Evolutionary conservation across 2,329 filamentous ascomycete genomes (phyloP).

Genomic region (Epichloe sp.): DNA sequence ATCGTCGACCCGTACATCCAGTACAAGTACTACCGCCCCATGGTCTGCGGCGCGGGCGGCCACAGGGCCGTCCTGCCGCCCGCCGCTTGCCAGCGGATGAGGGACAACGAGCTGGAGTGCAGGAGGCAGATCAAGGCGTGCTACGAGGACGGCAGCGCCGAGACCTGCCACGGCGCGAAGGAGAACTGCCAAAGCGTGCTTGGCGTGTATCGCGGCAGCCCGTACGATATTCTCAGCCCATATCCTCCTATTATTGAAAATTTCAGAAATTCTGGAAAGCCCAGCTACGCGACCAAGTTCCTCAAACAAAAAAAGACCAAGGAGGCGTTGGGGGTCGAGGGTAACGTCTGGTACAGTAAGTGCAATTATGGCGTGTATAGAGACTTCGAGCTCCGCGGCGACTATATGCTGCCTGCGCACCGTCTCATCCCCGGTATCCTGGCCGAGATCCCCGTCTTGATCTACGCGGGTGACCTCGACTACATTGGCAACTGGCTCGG

Average conservation of each 20-base stretch:
- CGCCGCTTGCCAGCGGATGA: conserved; percentile 71
- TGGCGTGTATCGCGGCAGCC: conserved; percentile 84
- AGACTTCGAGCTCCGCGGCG: conserved; percentile 73
- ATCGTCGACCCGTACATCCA: conserved; percentile 86
- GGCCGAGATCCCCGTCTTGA: conserved; percentile 80
- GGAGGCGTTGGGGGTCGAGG: conserved; percentile 78
- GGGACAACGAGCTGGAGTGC: conserved; percentile 81
- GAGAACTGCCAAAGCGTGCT: conserved; percentile 98
- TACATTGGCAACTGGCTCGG: conserved; percentile 97
- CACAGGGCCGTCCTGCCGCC: conserved; percentile 75
- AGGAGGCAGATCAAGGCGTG: conserved; percentile 75
- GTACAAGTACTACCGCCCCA: conserved; percentile 88
- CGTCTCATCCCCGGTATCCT: conserved; percentile 73
- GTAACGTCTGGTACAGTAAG: conserved; percentile 65
- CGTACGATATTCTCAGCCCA: conserved; percentile 83
- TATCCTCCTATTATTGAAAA: conserved; percentile 28
- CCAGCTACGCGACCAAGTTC: conserved; percentile 84
- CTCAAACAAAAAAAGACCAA: conserved; percentile 74
- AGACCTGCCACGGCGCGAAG: conserved; percentile 74
- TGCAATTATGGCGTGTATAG: conserved; percentile 98
- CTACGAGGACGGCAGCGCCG: conserved; percentile 81
- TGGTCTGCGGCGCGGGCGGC: conserved; percentile 92
- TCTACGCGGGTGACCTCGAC: conserved; percentile 83
- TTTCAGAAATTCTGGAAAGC: conserved; percentile 34
- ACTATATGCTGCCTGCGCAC: conserved; percentile 98